Percentiles rank a stretch among this genome's conserved stretches.
Conservation (phyloP, 495 filamentous ascomycete genomes). For the Xylaria flabelliformis region DNA sequence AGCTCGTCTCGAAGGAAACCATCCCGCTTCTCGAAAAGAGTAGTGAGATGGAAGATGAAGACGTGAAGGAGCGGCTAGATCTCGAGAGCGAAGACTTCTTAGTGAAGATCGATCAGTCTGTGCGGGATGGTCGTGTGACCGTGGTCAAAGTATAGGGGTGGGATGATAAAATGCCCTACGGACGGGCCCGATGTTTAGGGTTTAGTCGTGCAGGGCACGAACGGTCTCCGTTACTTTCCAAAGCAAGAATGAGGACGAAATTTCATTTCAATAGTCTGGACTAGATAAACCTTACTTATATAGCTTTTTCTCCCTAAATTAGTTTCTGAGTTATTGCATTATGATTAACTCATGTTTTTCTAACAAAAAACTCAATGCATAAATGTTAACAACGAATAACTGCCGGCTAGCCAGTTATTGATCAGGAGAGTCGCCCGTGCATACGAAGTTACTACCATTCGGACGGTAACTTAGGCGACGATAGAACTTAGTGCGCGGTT, state of each 20-base stretch:
- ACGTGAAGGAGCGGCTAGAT: neutral
- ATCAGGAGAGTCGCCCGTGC: too few relatives aligned
- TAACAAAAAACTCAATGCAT: too few relatives aligned
- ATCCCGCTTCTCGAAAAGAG: neutral
- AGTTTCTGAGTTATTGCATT: too few relatives aligned
- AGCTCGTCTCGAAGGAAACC: neutral
- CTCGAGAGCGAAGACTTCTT: neutral
- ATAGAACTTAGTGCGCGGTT: too few relatives aligned
- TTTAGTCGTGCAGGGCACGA: too few relatives aligned
- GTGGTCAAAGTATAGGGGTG: constrained; percentile 1
- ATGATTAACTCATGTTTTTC: too few relatives aligned
- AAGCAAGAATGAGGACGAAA: neutral
- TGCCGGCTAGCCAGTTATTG: too few relatives aligned
- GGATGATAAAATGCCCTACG: neutral
- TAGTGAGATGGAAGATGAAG: neutral
- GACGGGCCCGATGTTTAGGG: too few relatives aligned
- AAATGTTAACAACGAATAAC: too few relatives aligned
- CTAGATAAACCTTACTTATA: neutral
- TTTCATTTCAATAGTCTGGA: neutral
- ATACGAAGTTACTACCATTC: too few relatives aligned
- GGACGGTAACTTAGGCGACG: too few relatives aligned
- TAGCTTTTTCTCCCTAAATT: neutral
- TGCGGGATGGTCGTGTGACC: neutral
- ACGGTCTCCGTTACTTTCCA: neutral
- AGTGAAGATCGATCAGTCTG: neutral